phyloP scores from a whole-genome alignment of 83 land plant genomes.

The Thuja plicata region DNA sequence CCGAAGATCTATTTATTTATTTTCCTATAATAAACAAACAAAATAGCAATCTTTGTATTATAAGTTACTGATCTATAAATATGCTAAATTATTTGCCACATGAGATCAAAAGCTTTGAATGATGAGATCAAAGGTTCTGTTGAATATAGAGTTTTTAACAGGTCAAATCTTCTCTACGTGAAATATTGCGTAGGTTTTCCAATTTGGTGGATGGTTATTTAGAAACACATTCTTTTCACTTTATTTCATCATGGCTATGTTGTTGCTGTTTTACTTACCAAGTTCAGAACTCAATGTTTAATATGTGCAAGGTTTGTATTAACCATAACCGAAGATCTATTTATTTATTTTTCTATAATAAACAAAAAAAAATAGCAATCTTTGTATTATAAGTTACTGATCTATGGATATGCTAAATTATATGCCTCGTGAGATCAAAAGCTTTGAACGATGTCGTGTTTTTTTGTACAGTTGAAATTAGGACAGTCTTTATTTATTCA shows the following conservation, averaged over 20 bases:
- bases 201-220: not conserved
- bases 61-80: not conserved
- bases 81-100: not conserved
- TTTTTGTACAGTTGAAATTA: not conserved
- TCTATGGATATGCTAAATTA: not conserved
- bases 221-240: not conserved
- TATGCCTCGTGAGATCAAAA: not conserved
- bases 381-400: not conserved
- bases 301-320: not conserved
- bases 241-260: not conserved
- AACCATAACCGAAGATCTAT: not conserved
- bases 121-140: not conserved
- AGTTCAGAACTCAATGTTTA: not conserved
- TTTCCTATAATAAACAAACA: not conserved
- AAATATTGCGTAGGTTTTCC: not conserved
- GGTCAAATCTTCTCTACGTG: not conserved
- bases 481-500: not conserved
- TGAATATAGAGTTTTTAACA: not conserved
- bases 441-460: not conserved
- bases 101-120: not conserved
- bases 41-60: not conserved
- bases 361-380: not conserved
- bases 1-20: not conserved
- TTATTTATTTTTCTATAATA: not conserved
- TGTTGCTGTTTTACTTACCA: not conserved